Evolutionary conservation across 306 rosid genomes (phyloP), one percentile per base, ranked within the genome.

Genomic region (Mimosa pudica): DNA sequence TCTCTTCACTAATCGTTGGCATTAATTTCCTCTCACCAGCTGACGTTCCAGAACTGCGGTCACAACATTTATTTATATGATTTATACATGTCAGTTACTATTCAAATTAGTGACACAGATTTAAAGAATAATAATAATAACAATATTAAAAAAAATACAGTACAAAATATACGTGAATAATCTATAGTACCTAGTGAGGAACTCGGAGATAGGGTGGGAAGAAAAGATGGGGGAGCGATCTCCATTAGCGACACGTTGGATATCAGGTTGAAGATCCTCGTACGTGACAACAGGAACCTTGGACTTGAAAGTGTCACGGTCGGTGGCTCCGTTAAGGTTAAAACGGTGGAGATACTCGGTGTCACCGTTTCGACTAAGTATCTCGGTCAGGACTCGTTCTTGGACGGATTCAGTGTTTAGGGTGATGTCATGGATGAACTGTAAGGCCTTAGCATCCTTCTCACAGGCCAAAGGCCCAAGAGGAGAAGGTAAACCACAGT

Each of bases 11-110:
- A 78, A 91, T 93, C 8, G 97, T 93, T 1, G 99, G 99, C 93
- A 89, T 93, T 87, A 95, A 44, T 74, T 95, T 95, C 74, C 97
- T 83, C 78, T 95, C 98, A 0, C 99, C 99, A 5, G 94, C 98
- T 0, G 99, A 95, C 9, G 99, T 95, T 68, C 99, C 99, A 41
- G 99, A 95, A 44, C 99, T 95, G 92, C 60, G 76, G 69, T 48
- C 11, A 3, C 42, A 38, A 38, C 42, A 38, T 38, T 38, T 38
- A 38, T 38, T 38, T 24, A 38, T 38, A 38, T 38, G 42, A 5
- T 38, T 38, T 38, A 38, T 38, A 38, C 42, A 38, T 38, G 42
- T 38, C 42, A 38, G 4, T 38, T 38, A 38, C 42, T 38, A 38
- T 48, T 11, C 52, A 11, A 48, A 48, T 13, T 3, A 38, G 42